Base-by-base conservation (phyloP, 1,284 basidiomycete genomes). In the Cystobasidium pallidum region DNA sequence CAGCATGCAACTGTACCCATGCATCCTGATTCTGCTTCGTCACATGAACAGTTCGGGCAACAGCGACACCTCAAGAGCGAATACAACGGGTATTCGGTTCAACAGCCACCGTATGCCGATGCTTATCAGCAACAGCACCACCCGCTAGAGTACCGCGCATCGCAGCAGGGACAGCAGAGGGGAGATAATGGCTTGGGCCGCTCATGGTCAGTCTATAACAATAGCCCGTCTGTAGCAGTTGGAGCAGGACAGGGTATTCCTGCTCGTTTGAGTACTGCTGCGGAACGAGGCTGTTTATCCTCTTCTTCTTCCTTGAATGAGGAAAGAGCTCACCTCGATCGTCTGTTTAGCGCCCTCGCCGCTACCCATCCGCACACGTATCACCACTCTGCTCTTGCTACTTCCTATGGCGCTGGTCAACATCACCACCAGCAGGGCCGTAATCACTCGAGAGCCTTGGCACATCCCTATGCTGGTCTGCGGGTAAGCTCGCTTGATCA, bases 251-350 rank as follows among this genome's bases (percentile, higher is more conserved):
- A 57, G 6, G 30, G 54, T 34, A n/a, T 17, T 36, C 19, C n/a
- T 57, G 17, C 17, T 57, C 30, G 8, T 15, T 41, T 41, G 7
- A 41, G 3, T 34, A 32, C 8, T 57, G 17, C 30, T 57, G 30
- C 54, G n/a, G 30, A 45, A 15, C 39, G 15, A 17, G 54, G 30
- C 26, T 34, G 30, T 57, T 34, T 32, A 57, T 57, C 54, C 54
- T 34, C 28, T 36, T 57, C 54, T 19, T 43, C 24, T 32, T 55
- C 52, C 24, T 47, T 43, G 58, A 52, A 47, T 19, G 59, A 57
- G 34, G 61, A 52, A 71, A 59, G 68, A 49, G 68, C 68, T 71
- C 68, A 71, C 61, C 68, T 71, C 36, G 59, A 55, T 71, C 68
- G 68, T 71, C 68, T 71, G 32, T 71, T 71, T 64, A 71, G 68